Base-by-base conservation (phyloP, 1,139 yeast species). In the Suhomyces chickasaworum region DNA sequence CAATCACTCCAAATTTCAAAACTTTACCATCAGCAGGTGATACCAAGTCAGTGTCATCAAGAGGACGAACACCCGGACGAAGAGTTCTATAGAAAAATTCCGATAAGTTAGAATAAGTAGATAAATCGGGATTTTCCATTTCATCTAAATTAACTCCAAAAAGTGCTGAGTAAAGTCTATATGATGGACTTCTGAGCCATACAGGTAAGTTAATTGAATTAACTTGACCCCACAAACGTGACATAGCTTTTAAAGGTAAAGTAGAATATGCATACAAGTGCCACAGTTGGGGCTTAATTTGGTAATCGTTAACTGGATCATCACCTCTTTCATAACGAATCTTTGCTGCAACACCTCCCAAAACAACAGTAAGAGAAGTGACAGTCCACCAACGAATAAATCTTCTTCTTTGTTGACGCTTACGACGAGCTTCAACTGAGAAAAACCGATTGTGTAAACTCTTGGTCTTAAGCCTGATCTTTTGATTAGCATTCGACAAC, bases 11-110 rank as follows among this genome's bases (percentile, higher is more conserved):
- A 54, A 89, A 78, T 57, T 89, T 91, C 51, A 95, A 72, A 7
- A 95, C 86, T 54, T 81, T 86, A 23, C 99, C 99, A 66, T 95
- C 99, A 41, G 97, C 84, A 2, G 99, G 99, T 31, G 95, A 85
- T 7, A 86, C 95, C 45, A 93, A 66, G 47, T 82, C 81, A 7
- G 84, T 73, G 16, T 78, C 77, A 44, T 83, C 87, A 32, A 93
- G 70, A 1, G 97, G 96, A 55, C 99, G 78, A 1, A 77, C 83
- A 17, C 89, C 96, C 0, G 93, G 89, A 56, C 77, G 81, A 43
- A 95, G 79, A 48, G 80, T 81, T 53, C 99, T 77, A 67, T 90
- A 93, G 66, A 95, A 95, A 59, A 95, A 95, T 56, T 95, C 97
- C 5, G 95, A 85, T 50, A 93, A 76, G 61, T 95, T 95, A 39